phyloP scores from a whole-genome alignment of 331 rosid genomes.

The Acacia concinna region DNA sequence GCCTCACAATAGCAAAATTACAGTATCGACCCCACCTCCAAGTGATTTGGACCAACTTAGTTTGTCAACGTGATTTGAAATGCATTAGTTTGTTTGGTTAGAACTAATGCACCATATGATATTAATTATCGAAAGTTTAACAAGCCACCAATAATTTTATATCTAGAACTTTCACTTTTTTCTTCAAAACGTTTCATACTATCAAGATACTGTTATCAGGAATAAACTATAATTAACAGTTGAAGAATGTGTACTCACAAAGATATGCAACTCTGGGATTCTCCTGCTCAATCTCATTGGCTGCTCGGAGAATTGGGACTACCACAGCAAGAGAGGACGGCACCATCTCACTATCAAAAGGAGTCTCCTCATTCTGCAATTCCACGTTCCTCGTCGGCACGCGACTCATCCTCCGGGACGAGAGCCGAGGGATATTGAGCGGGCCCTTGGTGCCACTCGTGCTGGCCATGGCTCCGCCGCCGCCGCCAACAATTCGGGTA shows the following conservation, averaged over 20 bases:
- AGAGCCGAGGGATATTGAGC: slow-evolving; percentile 37
- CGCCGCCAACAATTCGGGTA: slow-evolving; percentile 19
- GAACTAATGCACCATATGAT: neutral
- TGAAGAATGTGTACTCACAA: slow-evolving; percentile 49
- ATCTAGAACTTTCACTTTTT: neutral
- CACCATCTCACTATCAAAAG: slow-evolving; percentile 66
- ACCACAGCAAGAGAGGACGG: slow-evolving; percentile 70
- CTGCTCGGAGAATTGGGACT: slow-evolving; percentile 84
- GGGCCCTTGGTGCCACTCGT: slow-evolving; percentile 71
- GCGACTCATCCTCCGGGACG: slow-evolving; percentile 48
- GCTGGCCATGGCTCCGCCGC: slow-evolving; percentile 64
- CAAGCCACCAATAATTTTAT: neutral
- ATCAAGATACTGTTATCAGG: neutral
- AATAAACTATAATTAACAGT: neutral
- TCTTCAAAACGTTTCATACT: neutral
- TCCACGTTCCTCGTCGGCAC: slow-evolving; percentile 54
- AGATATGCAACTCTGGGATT: slow-evolving; percentile 92
- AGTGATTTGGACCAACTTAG: neutral
- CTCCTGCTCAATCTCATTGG: slow-evolving; percentile 66
- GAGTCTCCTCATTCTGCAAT: slow-evolving; percentile 45
- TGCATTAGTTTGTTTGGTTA: neutral
- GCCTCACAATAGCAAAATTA: neutral
- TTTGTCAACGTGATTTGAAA: neutral
- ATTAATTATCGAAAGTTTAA: neutral
- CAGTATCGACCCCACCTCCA: neutral